Evolutionary conservation across 805 yeast species (phyloP).

Genomic region (Wickerhamiella qilinensis): DNA sequence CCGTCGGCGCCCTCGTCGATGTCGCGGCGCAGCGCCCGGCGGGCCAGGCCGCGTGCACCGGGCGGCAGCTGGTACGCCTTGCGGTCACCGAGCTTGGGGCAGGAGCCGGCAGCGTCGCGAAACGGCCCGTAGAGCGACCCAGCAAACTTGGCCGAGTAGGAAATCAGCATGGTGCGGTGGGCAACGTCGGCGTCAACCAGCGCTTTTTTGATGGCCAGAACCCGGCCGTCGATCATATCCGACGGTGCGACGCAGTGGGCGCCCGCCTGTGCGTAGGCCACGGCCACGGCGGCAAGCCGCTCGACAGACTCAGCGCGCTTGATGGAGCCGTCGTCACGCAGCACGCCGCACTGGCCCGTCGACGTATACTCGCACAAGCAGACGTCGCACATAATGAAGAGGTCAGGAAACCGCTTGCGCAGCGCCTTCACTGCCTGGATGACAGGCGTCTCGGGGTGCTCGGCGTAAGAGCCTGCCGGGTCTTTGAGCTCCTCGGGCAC

Average conservation of each 20-base stretch:
- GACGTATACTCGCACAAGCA: slow-evolving; percentile 92
- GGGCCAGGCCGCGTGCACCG: slow-evolving; percentile 84
- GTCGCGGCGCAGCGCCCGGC: slow-evolving; percentile 78
- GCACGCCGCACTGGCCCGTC: slow-evolving; percentile 96
- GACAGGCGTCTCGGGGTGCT: slow-evolving; percentile 93
- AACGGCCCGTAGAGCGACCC: slow-evolving; percentile 93
- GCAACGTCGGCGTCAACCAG: slow-evolving; percentile 68
- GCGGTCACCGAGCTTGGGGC: slow-evolving; percentile 83
- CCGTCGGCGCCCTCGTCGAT: slow-evolving; percentile 90
- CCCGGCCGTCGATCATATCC: slow-evolving; percentile 95
- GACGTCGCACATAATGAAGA: slow-evolving; percentile 84
- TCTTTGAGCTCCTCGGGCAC: slow-evolving; percentile 63
- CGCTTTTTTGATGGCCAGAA: slow-evolving; percentile 73
- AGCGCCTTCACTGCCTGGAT: slow-evolving; percentile 59
- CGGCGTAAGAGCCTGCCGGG: slow-evolving; percentile 73
- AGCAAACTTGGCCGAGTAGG: slow-evolving; percentile 86
- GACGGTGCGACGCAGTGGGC: slow-evolving; percentile 93
- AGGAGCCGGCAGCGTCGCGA: slow-evolving; percentile 91
- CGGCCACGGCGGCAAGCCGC: slow-evolving; percentile 87
- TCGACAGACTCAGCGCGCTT: slow-evolving; percentile 58
- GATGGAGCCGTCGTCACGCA: slow-evolving; percentile 59
- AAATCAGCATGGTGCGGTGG: slow-evolving; percentile 76
- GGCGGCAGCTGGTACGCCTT: slow-evolving; percentile 86
- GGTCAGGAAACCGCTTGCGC: slow-evolving; percentile 51
- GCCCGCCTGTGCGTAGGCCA: slow-evolving; percentile 88